These are phyloP conservation scores for Diaporthe amygdali DNA, from an alignment of 2,329 filamentous ascomycete genomes.

Conservation along the genomic window DNA sequence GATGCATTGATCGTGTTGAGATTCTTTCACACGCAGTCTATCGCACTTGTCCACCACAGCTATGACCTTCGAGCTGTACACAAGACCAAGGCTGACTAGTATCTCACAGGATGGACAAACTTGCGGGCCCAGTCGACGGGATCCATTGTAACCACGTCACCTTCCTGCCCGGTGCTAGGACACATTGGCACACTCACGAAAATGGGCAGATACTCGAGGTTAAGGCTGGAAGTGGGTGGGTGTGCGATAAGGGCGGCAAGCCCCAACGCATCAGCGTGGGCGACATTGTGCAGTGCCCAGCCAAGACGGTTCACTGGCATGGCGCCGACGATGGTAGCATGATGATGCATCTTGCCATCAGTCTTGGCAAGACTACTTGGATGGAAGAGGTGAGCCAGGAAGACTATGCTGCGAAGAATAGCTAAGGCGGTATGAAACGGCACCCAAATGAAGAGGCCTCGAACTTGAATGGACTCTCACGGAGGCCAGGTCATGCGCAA, in stretches of 20 bases:
- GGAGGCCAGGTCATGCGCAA: too few species aligned
- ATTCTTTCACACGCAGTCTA: neutral
- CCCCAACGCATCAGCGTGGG: slow-evolving; percentile 42
- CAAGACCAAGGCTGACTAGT: neutral
- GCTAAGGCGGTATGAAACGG: neutral
- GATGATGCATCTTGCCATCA: slow-evolving; percentile 46
- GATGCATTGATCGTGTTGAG: neutral
- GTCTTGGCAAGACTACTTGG: slow-evolving; percentile 43
- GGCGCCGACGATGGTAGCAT: slow-evolving; percentile 44
- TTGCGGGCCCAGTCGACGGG: slow-evolving; percentile 7
- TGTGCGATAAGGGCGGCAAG: slow-evolving; percentile 45
- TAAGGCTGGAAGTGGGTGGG: slow-evolving; percentile 44
- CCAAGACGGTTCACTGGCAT: slow-evolving; percentile 50
- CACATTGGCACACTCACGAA: slow-evolving; percentile 50
- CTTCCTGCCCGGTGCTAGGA: slow-evolving; percentile 48
- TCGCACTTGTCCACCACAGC: neutral
- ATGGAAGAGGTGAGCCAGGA: slow-evolving; percentile 40
- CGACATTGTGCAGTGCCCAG: slow-evolving; percentile 45
- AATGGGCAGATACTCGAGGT: slow-evolving; percentile 48
- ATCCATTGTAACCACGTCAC: slow-evolving; percentile 37
- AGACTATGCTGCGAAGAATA: slow-evolving; percentile 35
- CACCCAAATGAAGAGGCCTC: neutral
- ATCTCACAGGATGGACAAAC: slow-evolving; percentile 13
- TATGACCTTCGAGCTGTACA: neutral
- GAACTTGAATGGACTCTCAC: neutral